Base-by-base conservation (phyloP, 2,329 filamentous ascomycete genomes). In the Aspergillus proliferans region DNA sequence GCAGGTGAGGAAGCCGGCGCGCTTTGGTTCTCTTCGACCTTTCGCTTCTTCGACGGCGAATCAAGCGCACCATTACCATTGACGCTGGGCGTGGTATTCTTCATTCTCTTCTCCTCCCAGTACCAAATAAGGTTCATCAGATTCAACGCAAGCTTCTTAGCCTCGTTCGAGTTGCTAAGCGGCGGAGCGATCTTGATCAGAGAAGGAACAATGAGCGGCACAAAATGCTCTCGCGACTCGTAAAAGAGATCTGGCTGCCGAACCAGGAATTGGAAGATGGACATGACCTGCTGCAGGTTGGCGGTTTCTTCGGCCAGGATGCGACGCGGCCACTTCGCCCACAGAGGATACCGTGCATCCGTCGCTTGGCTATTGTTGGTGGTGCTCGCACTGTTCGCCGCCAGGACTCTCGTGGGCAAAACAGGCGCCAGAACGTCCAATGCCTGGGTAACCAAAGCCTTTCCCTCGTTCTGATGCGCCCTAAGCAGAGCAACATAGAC, bases 231-330 rank as follows among this genome's bases (percentile, higher is more conserved):
- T 47, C 93, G 80, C 1, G 89, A 90, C 55, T 97, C 92, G 59
- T 94, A 98, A 72, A 98, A 98, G 4, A 98, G 75, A 61, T 93
- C 86, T 0, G 91, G 87, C 65, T 98, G 92, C 49, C 88, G 83
- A 33, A 96, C 92, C 30, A 98, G 77, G 71, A 98, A 98, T 62
- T 96, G 87, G 75, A 96, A 97, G 59, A 98, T 97, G 72, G 87
- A 93, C 47, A 90, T 95, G 73, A 97, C 86, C 71, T 97, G 93
- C 68, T 95, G 91, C 43, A 92, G 79, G 60, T 98, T 98, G 54
- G 93, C 88, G 22, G 88, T 91, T 68, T 98, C 93, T 65, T 98
- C 94, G 3, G 89, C 85, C 19, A 98, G 73, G 24, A 98, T 95
- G 47, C 91, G 88, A 39, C 92, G 83, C 26, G 93, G 91, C 56